Evolutionary conservation across 1,284 basidiomycete genomes (phyloP).

Genomic region (Sutorius eximius): DNA sequence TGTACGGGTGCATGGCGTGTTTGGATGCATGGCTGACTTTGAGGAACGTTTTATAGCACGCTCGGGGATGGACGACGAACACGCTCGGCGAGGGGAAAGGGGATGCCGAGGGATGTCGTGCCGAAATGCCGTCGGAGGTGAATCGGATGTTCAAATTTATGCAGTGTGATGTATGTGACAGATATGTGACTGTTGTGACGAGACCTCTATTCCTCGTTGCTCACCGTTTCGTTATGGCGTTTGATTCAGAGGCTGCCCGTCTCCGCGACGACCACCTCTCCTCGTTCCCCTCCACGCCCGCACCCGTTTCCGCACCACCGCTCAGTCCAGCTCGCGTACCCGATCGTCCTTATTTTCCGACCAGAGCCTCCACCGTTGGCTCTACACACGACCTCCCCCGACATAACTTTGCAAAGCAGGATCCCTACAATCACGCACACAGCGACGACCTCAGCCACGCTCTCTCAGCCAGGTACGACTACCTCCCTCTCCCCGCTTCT

Average conservation of each 20-base stretch:
- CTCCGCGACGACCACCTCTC: constrained; percentile 29
- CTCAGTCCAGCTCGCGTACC: constrained; percentile 39
- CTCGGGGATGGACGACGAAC: constrained; percentile 20
- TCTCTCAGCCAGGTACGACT: constrained; percentile 26
- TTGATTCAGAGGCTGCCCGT: constrained; percentile 33
- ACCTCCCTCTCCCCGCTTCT: constrained; percentile 22
- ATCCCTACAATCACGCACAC: constrained; percentile 44
- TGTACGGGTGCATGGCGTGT: constrained; percentile 39
- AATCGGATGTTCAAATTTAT: not conserved
- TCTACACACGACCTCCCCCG: constrained; percentile 53
- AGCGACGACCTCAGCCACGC: constrained; percentile 74
- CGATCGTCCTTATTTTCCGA: constrained; percentile 54
- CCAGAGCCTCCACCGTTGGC: constrained; percentile 60
- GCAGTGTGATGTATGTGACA: not conserved
- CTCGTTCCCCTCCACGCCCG: constrained; percentile 1
- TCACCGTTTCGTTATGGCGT: constrained; percentile 24
- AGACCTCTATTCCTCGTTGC: not conserved
- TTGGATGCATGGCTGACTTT: not conserved
- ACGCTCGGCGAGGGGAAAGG: constrained; percentile 3
- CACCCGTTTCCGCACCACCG: constrained; percentile 38
- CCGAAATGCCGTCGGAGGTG: constrained; percentile 24
- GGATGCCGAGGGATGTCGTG: not conserved
- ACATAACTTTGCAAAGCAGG: constrained; percentile 42
- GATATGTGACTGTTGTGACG: constrained; percentile 1
- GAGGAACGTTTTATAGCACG: constrained; percentile 11